Conservation (phyloP, 2,329 filamentous ascomycete species). For the Calycina herbarum region DNA sequence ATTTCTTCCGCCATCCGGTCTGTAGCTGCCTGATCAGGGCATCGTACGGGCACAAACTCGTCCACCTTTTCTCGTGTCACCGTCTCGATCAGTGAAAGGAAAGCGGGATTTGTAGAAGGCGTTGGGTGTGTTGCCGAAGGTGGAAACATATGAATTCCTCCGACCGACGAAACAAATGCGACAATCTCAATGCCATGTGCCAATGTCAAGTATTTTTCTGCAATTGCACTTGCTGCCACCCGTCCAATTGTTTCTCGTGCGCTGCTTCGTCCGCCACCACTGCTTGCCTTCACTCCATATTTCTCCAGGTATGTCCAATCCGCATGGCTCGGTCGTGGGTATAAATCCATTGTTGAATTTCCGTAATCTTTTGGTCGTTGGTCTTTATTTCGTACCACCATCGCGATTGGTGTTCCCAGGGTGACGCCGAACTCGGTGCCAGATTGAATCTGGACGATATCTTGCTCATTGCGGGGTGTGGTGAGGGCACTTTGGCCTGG, state of each 20-base stretch:
- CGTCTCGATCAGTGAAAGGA: slow-evolving; percentile 69
- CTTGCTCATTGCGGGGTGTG: slow-evolving; percentile 90
- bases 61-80: slow-evolving; percentile 79
- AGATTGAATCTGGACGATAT: slow-evolving; percentile 87
- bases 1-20: slow-evolving; percentile 78
- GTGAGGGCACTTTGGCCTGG: slow-evolving; percentile 89
- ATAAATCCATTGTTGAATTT: slow-evolving; percentile 84
- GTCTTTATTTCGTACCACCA: slow-evolving; percentile 89
- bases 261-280: slow-evolving; percentile 84
- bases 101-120: slow-evolving; percentile 73
- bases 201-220: slow-evolving; percentile 84
- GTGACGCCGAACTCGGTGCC: slow-evolving; percentile 89
- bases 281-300: slow-evolving; percentile 90
- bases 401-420: slow-evolving; percentile 84
- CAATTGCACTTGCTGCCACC: slow-evolving; percentile 88
- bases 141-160: slow-evolving; percentile 74
- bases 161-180: slow-evolving; percentile 85
- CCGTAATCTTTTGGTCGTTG: slow-evolving; percentile 92
- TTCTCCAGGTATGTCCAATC: slow-evolving; percentile 98
- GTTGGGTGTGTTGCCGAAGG: slow-evolving; percentile 67
- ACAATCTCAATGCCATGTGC: slow-evolving; percentile 88
- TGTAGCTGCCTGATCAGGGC: slow-evolving; percentile 67
- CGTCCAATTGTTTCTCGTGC: slow-evolving; percentile 94
- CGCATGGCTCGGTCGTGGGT: slow-evolving; percentile 87
- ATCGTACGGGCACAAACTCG: slow-evolving; percentile 80